Evolutionary conservation across 108 stramenopile species (phyloP), one percentile per base, ranked within the genome.

Genomic region (Fragilariopsis cylindrus): DNA sequence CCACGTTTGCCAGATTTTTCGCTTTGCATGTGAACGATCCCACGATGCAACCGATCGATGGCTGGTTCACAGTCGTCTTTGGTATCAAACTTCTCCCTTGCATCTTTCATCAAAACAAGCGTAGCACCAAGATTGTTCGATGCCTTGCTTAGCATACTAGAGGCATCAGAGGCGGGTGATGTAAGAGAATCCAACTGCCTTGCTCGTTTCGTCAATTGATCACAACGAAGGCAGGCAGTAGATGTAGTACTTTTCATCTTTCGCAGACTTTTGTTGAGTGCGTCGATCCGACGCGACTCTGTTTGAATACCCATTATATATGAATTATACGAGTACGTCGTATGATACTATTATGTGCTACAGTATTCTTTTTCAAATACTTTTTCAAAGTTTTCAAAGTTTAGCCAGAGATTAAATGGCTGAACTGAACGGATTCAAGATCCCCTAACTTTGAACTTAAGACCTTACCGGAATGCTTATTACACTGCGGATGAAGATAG

Each of bases 51-150:
- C 0, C 87, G 77, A 48, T 84, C 81, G 57, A 95, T 85, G 57
- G 89, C 83, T 3, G 90, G 90, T 79, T 92, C 88, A 60, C 90
- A 90, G 70, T 95, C 93, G 4, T 52, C 69, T 0, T 88, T 87
- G 12, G 93, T 95, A 71, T 95, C 93, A 69, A 95, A 95, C 64
- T 92, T 92, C 46, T 95, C 93, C 8, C 89, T 64, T 13, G 91
- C 91, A 69, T 95, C 93, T 50, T 83, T 85, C 66, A 95, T 76
- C 9, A 85, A 55, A 0, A 81, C 74, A 0, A 85, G 54, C 5
- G 91, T 90, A n/a, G 90, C 57, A 12, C 79, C 81, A 39, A 92
- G 62, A 70, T 95, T 95, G 46, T 78, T 81, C 30, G 81, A 78
- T 13, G 91, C 84, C 40, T 80, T 76, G 57, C 84, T 75, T 18